phyloP scores from a whole-genome alignment of 2,329 filamentous ascomycete genomes.

The Penicillium sp. region DNA sequence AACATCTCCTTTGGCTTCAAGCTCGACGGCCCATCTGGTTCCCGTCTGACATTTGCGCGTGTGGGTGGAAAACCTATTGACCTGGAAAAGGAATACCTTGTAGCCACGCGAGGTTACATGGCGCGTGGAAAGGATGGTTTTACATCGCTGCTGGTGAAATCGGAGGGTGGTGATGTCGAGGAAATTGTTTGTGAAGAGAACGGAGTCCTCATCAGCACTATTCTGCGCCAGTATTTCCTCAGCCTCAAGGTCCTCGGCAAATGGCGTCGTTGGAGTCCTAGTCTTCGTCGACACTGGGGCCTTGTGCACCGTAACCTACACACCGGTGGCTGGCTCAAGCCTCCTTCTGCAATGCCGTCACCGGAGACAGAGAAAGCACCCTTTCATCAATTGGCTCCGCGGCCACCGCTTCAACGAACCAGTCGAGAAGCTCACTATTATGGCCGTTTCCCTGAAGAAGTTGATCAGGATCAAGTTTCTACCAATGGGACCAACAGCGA shows the following conservation, averaged over 20 bases:
- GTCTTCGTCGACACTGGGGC: conserved; percentile 69
- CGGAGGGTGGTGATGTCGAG: conserved; percentile 76
- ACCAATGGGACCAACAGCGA: conserved; percentile 35
- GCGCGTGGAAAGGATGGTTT: conserved; percentile 86
- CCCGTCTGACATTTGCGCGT: conserved; percentile 67
- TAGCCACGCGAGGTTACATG: conserved; percentile 90
- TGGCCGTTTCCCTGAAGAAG: conserved; percentile 38
- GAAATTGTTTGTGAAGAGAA: conserved; percentile 86
- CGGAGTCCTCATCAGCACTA: conserved; percentile 82
- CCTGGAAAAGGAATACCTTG: conserved; percentile 67
- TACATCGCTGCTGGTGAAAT: conserved; percentile 73
- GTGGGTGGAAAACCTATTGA: conserved; percentile 69
- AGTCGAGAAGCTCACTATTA: conserved; percentile 37
- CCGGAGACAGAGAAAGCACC: conserved; percentile 36
- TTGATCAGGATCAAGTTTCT: conserved; percentile 7
- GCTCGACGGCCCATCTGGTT: conserved; percentile 63
- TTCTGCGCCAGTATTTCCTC: conserved; percentile 91
- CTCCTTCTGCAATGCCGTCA: conserved; percentile 44
- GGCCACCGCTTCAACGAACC: conserved; percentile 33
- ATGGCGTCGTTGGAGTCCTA: conserved; percentile 74
- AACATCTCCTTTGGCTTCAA: conserved; percentile 80
- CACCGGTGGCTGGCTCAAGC: conserved; percentile 57
- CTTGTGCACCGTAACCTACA: conserved; percentile 68
- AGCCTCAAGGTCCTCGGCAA: conserved; percentile 78
- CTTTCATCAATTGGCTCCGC: conserved; percentile 19